These are phyloP conservation scores for Monosporozyma solicola DNA, from an alignment of 805 yeast genomes.

Conservation along the genomic window DNA sequence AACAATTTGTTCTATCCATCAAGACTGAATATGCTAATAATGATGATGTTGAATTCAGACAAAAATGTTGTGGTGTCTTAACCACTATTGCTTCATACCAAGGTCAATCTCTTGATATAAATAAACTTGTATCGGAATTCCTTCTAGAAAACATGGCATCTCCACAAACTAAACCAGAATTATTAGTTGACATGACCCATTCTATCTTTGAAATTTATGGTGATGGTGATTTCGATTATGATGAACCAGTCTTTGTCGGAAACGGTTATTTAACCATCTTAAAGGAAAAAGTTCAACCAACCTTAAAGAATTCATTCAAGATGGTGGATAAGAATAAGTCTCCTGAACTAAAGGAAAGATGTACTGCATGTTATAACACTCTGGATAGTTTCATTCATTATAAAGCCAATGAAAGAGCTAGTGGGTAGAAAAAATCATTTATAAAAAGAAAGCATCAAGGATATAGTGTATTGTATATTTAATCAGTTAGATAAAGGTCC, in stretches of 20 bases:
- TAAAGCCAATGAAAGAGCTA: conserved; percentile 41
- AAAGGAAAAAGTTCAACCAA: conserved; percentile 33
- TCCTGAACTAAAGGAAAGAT: conserved; percentile 47
- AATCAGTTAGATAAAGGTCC: neutral
- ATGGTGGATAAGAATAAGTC: conserved; percentile 57
- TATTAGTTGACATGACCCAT: conserved; percentile 54
- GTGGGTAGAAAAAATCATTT: neutral
- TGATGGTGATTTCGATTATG: conserved; percentile 61
- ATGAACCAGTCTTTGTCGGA: conserved; percentile 54
- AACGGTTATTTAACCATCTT: conserved; percentile 40
- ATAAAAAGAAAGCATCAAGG: neutral
- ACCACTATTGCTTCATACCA: conserved; percentile 41
- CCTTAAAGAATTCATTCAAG: conserved; percentile 47
- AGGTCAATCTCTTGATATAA: conserved; percentile 35
- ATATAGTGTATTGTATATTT: neutral
- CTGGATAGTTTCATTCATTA: conserved; percentile 71
- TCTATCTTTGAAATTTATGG: conserved; percentile 70
- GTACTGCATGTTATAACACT: conserved; percentile 59
- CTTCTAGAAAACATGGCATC: conserved; percentile 29
- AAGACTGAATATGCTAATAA: conserved; percentile 12
- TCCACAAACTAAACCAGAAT: conserved; percentile 26
- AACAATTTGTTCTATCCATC: conserved; percentile 20
- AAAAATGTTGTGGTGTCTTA: conserved; percentile 40
- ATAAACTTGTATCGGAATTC: conserved; percentile 38
- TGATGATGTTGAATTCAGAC: conserved; percentile 31